A percentile compares a stretch with the other conserved stretches of the same genome.
Evolutionary conservation across 768 basidiomycete species (phyloP).

Genomic region (Phylloporus scabripes): DNA sequence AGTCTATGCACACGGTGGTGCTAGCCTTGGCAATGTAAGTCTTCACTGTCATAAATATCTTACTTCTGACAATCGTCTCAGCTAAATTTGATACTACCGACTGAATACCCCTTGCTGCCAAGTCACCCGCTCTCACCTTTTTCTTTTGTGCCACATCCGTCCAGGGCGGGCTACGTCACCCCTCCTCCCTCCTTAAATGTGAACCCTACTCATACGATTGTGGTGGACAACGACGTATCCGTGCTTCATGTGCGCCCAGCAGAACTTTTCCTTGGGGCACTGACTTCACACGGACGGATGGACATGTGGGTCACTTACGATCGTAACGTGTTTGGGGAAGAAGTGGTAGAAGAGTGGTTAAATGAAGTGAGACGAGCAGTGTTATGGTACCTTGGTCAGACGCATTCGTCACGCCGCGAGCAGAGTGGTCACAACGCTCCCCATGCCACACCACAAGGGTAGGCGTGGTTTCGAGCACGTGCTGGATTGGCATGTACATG

Average conservation of each 20-base stretch:
- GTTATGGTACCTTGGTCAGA: constrained; percentile 28
- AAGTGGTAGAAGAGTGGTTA: constrained; percentile 43
- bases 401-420: background rate
- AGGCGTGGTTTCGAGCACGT: too few species aligned
- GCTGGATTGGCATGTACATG: too few species aligned
- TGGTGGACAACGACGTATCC: constrained; percentile 1
- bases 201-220: background rate
- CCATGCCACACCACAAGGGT: too few species aligned
- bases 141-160: background rate
- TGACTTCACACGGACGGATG: constrained; percentile 31
- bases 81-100: background rate
- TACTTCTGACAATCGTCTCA: background rate
- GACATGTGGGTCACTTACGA: constrained; percentile 36
- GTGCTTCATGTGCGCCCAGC: constrained; percentile 40
- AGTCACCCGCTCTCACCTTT: background rate
- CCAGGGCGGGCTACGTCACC: background rate
- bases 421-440: too few species aligned
- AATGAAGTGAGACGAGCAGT: constrained; percentile 37
- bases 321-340: constrained; percentile 40
- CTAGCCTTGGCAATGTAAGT: constrained; percentile 29
- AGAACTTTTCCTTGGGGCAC: constrained; percentile 41
- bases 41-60: background rate
- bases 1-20: constrained; percentile 14
- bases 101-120: background rate
- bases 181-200: background rate